Base-by-base conservation (phyloP, 805 yeast species). In the Teunomyces cretensis region DNA sequence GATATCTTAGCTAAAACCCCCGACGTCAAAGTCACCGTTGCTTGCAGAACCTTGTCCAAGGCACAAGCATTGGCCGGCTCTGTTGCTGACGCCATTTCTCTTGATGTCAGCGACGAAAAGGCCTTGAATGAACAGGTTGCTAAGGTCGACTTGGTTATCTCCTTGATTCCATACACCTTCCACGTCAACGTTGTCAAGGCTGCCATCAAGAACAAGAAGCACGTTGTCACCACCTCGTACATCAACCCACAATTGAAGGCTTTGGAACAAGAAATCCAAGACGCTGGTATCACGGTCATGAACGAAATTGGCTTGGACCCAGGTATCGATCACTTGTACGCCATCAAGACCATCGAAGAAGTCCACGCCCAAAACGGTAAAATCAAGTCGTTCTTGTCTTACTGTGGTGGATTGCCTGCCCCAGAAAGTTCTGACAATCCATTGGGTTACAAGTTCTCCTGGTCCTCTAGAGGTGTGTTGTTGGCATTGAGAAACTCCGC, bases 261-360 rank as follows among this genome's bases (percentile, higher is more conserved):
- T 49, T 80, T 91, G 58, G 96, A 90, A 76, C 82, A 83, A 45
- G 84, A 86, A 69, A 86, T 90, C 72, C 83, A 86, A 67, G 85
- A 86, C 60, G 98, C 99, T 30, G 99, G 99, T 48, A 91, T 94
- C 60, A 83, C 92, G 43, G 98, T 94, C 36, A 89, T 94, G 96
- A 94, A 94, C 75, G 99, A 94, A 76, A 94, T 94, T 56, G 99
- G 99, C 61, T 80, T 94, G 67, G 99, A 94, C 68, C 99, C 99
- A 53, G 99, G 99, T 80, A 79, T 94, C 57, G 99, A 94, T 72
- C 99, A 94, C 74, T 81, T 94, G 70, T 94, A 94, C 67, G 99
- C 99, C 41, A 96, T 94, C 67, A 94, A 94, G 81, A 89, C 98
- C 57, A 88, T 94, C 65, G 96, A 88, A 64, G 99, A 94, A 74